A percentile compares a stretch with the other conserved stretches of the same genome.
Conservation (phyloP, 2,329 filamentous ascomycete genomes). For the Phialemoniopsis sp. region DNA sequence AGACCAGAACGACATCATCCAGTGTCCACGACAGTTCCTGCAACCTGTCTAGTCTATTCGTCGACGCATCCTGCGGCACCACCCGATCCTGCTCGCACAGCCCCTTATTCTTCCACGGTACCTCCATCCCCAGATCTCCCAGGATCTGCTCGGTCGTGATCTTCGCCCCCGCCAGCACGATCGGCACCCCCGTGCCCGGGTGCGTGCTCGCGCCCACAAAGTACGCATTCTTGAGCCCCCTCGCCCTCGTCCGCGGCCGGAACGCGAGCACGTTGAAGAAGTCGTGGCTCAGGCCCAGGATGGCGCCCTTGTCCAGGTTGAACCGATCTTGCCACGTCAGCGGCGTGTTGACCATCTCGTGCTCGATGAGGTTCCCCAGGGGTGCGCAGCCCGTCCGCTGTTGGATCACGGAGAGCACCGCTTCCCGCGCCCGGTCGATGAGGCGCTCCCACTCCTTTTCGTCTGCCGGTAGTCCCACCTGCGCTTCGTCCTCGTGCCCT, state of each 20-base stretch:
- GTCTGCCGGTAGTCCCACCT: too few species aligned
- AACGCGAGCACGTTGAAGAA: conserved; percentile 73
- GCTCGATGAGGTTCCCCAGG: conserved; percentile 39
- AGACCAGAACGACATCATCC: too few species aligned
- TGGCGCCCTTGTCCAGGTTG: conserved; percentile 72
- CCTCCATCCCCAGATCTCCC: conserved; percentile 19
- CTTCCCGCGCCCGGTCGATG: conserved; percentile 51
- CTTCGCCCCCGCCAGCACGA: conserved; percentile 66
- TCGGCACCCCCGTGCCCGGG: conserved; percentile 72
- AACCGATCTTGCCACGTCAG: conserved; percentile 61
- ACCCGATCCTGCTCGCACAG: conserved; percentile 13
- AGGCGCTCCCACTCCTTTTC: conserved; percentile 57
- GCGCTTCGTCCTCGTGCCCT: conserved; percentile 10
- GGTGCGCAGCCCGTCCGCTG: conserved; percentile 54
- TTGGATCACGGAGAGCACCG: conserved; percentile 58
- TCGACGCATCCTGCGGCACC: conserved; percentile 11
- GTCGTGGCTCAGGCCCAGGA: conserved; percentile 66
- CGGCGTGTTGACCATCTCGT: conserved; percentile 66
- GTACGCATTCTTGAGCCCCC: conserved; percentile 49
- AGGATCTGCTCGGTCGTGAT: conserved; percentile 45
- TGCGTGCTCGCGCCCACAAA: conserved; percentile 75
- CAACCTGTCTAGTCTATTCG: conserved; percentile 4
- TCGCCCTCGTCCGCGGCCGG: conserved; percentile 53
- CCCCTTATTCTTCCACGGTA: conserved; percentile 20
- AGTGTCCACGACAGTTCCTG: not conserved